These are phyloP conservation scores for Xylariaceae sp. DNA, from an alignment of 2,329 filamentous ascomycete species.

Conservation along the genomic window DNA sequence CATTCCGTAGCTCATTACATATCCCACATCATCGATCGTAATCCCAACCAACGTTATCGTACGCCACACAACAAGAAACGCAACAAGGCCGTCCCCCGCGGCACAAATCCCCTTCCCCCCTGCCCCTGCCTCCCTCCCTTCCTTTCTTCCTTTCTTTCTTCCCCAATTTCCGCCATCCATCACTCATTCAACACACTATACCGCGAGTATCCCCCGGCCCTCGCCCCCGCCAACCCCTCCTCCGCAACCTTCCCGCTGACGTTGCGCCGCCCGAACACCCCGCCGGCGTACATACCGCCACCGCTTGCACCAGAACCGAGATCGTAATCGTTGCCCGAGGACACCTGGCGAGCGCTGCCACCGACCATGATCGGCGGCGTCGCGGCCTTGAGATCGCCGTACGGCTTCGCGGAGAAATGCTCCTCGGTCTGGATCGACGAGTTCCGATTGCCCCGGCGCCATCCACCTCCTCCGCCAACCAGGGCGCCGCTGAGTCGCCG, in stretches of 20 bases:
- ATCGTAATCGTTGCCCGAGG: slow-evolving; percentile 60
- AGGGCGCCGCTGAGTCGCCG: slow-evolving; percentile 7
- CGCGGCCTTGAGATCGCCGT: slow-evolving; percentile 57
- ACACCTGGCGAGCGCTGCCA: slow-evolving; percentile 53
- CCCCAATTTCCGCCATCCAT: too few species aligned
- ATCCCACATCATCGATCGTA: not conserved
- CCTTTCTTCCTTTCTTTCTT: too few species aligned
- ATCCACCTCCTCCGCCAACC: slow-evolving; percentile 3
- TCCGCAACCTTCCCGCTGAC: slow-evolving; percentile 76
- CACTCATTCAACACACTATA: slow-evolving; percentile 34
- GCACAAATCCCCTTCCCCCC: not conserved
- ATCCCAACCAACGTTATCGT: not conserved
- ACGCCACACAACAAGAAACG: not conserved
- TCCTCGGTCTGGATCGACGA: slow-evolving; percentile 54
- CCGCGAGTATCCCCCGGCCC: slow-evolving; percentile 25
- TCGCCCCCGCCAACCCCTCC: slow-evolving; percentile 60
- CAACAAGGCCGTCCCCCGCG: not conserved
- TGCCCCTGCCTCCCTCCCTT: not conserved
- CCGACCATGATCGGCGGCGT: slow-evolving; percentile 59
- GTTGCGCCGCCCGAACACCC: slow-evolving; percentile 52
- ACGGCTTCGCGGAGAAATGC: slow-evolving; percentile 59
- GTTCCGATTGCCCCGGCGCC: slow-evolving; percentile 33
- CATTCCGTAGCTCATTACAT: not conserved
- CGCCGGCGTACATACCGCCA: slow-evolving; percentile 21
- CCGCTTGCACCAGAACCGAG: slow-evolving; percentile 24